Evolutionary conservation across 116 monocot species (phyloP), one percentile per base, ranked within the genome.

Genomic region (Phalaenopsis hybrid): DNA sequence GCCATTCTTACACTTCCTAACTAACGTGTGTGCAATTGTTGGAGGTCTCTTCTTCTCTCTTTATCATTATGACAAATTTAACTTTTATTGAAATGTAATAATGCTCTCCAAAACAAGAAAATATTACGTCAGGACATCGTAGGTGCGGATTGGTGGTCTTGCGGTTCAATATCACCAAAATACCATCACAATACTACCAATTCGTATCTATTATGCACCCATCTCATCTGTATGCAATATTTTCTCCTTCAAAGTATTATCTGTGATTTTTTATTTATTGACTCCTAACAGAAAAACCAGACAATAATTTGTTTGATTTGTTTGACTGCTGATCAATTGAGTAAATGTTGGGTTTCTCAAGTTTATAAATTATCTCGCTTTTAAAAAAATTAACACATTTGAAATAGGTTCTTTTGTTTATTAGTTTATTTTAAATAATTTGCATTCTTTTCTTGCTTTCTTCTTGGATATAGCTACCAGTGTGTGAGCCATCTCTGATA

Each of bases 1-100:
- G 55, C 85, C 88, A 43, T 90, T 90, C 84, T 82, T 90, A 41
- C 90, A 90, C 81, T 90, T 90, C 78, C 57, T 90, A 75, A 90
- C 90, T 41, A 90, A 88, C 84, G 88, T 90, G 79, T 90, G 90
- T 21, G 90, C 90, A 33, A 90, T 90, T 78, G 88, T 90, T 78
- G 90, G 90, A 90, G 90, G 90, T 90, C 88, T 10, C 74, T 20
- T 79, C 34, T 31, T 75, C 67, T 67, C 67, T 67, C 20, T 41
- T 63, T 67, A 67, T 67, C 23, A 55, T 13, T 63, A 63, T 23
- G 63, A 21, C 25, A 25, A 9, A 11, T 25, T 67, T 67, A 67
- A 67, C 25, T 67, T 67, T 67, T 25, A 8, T 10, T 67, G 67
- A 67, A 67, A 9, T 28, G 25, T 55, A 16, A 28, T 9, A 28